Conservation (phyloP, 106 monocot species). For the Dioscorea alata region DNA sequence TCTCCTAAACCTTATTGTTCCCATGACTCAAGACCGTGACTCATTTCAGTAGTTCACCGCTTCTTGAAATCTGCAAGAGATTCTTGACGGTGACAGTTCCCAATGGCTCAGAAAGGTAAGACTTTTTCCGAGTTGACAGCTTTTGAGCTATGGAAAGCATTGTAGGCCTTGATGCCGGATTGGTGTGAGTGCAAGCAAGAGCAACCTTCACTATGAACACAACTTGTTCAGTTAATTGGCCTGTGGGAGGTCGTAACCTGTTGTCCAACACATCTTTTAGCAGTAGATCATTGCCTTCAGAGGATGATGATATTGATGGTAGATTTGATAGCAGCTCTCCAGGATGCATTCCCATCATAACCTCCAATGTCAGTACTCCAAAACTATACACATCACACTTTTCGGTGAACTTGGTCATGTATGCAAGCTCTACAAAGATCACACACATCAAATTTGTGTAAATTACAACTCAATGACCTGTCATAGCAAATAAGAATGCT, state of each 20-base stretch:
- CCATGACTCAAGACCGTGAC: too few species aligned
- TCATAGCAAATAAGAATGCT: neutral
- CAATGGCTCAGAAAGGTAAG: constrained; percentile 36
- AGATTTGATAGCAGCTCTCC: constrained; percentile 16
- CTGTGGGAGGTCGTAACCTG: constrained; percentile 37
- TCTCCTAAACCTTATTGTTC: too few species aligned
- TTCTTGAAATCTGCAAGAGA: constrained; percentile 9
- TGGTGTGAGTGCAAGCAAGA: constrained; percentile 29
- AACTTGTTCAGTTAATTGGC: constrained; percentile 53
- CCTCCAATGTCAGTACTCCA: constrained; percentile 21
- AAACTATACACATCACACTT: constrained; percentile 34
- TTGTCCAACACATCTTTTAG: constrained; percentile 62
- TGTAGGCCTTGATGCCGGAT: constrained; percentile 34
- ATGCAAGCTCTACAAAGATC: constrained; percentile 20
- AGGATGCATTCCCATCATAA: constrained; percentile 35
- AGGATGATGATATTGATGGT: neutral
- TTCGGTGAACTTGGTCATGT: too few species aligned
- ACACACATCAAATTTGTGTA: neutral
- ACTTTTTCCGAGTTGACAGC: constrained; percentile 33
- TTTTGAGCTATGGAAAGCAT: constrained; percentile 65
- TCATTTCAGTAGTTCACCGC: too few species aligned
- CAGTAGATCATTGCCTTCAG: constrained; percentile 5
- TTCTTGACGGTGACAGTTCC: constrained; percentile 36
- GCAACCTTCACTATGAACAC: constrained; percentile 45
- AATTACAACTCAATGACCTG: neutral